Evolutionary conservation across 2,329 filamentous ascomycete species (phyloP).

Genomic region (Pseudophaeomoniella oleicola): DNA sequence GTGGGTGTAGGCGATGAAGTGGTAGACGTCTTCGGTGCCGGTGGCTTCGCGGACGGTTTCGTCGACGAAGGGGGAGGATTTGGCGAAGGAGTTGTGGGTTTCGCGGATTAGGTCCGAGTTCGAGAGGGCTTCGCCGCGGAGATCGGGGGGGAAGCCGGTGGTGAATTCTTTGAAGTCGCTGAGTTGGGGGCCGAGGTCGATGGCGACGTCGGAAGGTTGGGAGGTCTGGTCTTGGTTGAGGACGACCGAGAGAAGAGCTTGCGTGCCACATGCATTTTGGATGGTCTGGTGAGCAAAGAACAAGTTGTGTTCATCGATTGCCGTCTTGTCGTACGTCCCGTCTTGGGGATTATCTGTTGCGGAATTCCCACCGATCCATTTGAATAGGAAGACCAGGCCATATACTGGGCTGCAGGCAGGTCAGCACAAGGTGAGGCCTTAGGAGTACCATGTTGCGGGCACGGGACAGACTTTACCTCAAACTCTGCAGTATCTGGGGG

Average conservation of each 20-base stretch:
- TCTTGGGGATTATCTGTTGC: slow-evolving; percentile 55
- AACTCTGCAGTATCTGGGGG: slow-evolving; percentile 37
- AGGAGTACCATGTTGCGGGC: not conserved
- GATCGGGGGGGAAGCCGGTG: slow-evolving; percentile 63
- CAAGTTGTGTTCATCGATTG: slow-evolving; percentile 48
- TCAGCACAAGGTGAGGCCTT: not conserved
- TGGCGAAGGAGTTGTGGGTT: slow-evolving; percentile 82
- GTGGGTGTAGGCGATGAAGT: slow-evolving; percentile 90
- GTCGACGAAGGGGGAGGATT: slow-evolving; percentile 79
- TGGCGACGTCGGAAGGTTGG: slow-evolving; percentile 14
- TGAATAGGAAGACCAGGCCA: slow-evolving; percentile 98
- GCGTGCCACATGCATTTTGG: slow-evolving; percentile 95
- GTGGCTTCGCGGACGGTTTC: slow-evolving; percentile 62
- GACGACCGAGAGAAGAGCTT: slow-evolving; percentile 81
- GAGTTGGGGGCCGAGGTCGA: slow-evolving; percentile 60
- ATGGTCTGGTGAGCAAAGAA: slow-evolving; percentile 98
- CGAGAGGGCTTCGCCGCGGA: slow-evolving; percentile 55
- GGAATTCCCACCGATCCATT: slow-evolving; percentile 51
- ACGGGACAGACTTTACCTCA: slow-evolving; percentile 19
- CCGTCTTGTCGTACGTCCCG: slow-evolving; percentile 63
- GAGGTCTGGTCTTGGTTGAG: slow-evolving; percentile 57
- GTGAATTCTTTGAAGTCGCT: slow-evolving; percentile 79
- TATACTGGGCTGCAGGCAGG: slow-evolving; percentile 51
- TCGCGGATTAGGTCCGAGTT: slow-evolving; percentile 58
- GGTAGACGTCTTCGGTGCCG: slow-evolving; percentile 81